Conservation (phyloP, 2,329 filamentous ascomycete genomes). For the Endoconidiophora laricicola region DNA sequence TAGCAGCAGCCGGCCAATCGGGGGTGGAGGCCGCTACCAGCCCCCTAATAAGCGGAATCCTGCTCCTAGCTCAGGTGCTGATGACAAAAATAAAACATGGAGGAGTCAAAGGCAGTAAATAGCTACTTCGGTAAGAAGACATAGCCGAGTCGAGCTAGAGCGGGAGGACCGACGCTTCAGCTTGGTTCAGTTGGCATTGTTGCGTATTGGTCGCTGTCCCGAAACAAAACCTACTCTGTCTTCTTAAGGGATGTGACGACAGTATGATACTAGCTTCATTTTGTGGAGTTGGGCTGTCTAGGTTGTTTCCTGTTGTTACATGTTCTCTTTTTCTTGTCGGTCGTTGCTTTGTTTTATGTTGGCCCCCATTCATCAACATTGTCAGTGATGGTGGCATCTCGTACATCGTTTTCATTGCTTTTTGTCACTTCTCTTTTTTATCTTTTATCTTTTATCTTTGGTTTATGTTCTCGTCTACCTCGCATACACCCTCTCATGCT, state of each 20-base stretch:
- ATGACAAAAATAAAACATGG: not conserved
- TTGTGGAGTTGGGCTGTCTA: conserved; percentile 1
- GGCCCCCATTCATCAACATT: not conserved
- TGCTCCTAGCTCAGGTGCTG: conserved; percentile 42
- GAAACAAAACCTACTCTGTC: not conserved
- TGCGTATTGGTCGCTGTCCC: not conserved
- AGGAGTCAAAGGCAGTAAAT: not conserved
- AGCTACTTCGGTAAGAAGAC: not conserved
- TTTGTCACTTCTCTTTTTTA: not conserved
- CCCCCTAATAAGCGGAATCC: conserved; percentile 58
- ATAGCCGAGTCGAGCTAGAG: conserved; percentile 1
- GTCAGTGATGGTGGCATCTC: no score
- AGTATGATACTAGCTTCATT: not conserved
- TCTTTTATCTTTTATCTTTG: not conserved
- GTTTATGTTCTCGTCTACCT: not conserved
- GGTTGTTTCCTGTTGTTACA: not conserved
- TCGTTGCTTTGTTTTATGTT: not conserved
- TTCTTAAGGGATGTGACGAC: conserved; percentile 13
- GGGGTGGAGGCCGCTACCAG: conserved; percentile 67
- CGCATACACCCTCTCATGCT: not conserved
- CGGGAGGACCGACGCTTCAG: no score
- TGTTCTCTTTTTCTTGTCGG: conserved; percentile 3
- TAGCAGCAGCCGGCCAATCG: conserved; percentile 81
- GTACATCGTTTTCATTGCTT: not conserved
- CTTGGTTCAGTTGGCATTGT: conserved; percentile 12